Percentiles rank a stretch among this genome's conserved stretches.
These are phyloP conservation scores for Wickerhamiella infanticola DNA, from an alignment of 1,139 yeast genomes.

Conservation along the genomic window DNA sequence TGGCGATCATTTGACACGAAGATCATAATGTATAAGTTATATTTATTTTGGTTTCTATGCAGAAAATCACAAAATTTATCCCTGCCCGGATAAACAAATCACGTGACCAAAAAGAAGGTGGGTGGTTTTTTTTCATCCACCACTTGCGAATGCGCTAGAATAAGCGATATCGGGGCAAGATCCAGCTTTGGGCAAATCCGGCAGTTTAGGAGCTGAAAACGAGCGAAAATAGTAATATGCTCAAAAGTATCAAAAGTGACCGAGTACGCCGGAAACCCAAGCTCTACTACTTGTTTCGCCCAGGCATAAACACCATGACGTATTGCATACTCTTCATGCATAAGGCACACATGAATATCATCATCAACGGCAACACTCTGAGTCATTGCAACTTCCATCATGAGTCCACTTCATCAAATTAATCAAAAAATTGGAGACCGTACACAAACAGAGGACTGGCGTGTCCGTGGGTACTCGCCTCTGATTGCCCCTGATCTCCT, in stretches of 20 bases:
- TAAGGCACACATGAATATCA: no score
- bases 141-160: not conserved
- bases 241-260: no score
- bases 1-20: not conserved
- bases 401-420: conserved; percentile 14
- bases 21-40: not conserved
- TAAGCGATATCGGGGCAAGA: not conserved
- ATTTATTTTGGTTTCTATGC: not conserved
- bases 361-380: not conserved
- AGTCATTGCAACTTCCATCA: not conserved
- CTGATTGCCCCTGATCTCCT: conserved; percentile 86
- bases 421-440: conserved; percentile 73
- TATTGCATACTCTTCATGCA: no score
- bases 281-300: no score
- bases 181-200: no score
- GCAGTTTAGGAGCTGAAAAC: no score
- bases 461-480: conserved; percentile 89
- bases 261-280: no score
- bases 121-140: not conserved
- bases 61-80: not conserved
- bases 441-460: conserved; percentile 65
- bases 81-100: not conserved
- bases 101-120: not conserved
- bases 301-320: no score
- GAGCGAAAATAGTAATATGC: no score